phyloP scores from a whole-genome alignment of 306 rosid genomes.

The Sphenostylis stenocarpa region DNA sequence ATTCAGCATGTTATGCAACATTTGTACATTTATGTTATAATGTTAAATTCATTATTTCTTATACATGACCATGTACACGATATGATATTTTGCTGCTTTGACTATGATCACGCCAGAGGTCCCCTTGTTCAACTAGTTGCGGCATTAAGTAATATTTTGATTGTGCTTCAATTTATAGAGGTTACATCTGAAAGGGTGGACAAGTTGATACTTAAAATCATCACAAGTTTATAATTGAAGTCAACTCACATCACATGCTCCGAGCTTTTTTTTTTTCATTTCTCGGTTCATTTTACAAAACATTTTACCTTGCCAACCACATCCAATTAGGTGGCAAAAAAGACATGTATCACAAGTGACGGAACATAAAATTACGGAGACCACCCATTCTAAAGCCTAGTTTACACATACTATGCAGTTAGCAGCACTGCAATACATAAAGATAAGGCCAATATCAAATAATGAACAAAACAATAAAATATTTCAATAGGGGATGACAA shows the following conservation, averaged over 20 bases:
- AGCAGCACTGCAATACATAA: conserved; percentile 5
- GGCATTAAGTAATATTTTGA: background rate
- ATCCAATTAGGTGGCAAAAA: background rate
- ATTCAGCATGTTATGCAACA: background rate
- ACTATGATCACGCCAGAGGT: background rate
- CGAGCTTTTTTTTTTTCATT: background rate
- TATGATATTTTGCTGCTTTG: background rate
- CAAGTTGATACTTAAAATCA: no score
- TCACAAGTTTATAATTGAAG: background rate
- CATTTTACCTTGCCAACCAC: background rate
- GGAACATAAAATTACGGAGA: background rate
- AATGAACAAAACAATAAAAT: conserved; percentile 15
- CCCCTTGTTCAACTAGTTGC: background rate
- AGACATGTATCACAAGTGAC: background rate
- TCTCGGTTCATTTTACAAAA: background rate
- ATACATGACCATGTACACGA: background rate
- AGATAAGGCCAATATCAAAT: conserved; percentile 2
- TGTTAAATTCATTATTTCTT: background rate
- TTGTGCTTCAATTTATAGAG: background rate
- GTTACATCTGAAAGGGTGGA: background rate
- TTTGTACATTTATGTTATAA: background rate
- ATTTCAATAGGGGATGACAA: background rate
- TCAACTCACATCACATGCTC: background rate
- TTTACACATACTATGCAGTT: conserved; percentile 2
- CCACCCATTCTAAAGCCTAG: background rate